Evolutionary conservation across 2,329 filamentous ascomycete genomes (phyloP).

Genomic region (Colletotrichum cordylinicola): DNA sequence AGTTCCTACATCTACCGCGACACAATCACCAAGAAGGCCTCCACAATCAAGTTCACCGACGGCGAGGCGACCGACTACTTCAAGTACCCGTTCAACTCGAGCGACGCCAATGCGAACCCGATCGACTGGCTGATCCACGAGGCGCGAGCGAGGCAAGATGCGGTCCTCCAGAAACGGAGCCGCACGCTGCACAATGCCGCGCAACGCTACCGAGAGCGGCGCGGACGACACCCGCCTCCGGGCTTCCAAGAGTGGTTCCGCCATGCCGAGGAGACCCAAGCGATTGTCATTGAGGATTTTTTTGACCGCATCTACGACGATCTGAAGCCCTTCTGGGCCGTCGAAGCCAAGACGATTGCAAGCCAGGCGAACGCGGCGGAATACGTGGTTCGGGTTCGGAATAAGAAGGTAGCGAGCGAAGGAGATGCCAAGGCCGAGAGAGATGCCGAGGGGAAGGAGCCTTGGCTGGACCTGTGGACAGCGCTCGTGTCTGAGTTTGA

Average conservation of each 20-base stretch:
- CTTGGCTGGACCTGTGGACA: slow-evolving; percentile 55
- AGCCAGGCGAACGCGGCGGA: slow-evolving; percentile 47
- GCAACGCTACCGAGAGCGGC: slow-evolving; percentile 57
- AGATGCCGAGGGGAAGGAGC: slow-evolving; percentile 42
- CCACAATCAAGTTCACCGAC: slow-evolving; percentile 17
- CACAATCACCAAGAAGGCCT: slow-evolving; percentile 9
- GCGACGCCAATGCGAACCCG: slow-evolving; percentile 44
- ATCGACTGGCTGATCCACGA: slow-evolving; percentile 55
- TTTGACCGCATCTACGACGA: slow-evolving; percentile 71
- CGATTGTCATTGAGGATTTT: slow-evolving; percentile 67
- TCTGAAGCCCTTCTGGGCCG: slow-evolving; percentile 64
- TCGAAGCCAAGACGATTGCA: slow-evolving; percentile 47
- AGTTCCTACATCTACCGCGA: slow-evolving; percentile 23
- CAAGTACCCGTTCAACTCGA: slow-evolving; percentile 20
- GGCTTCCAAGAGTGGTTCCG: slow-evolving; percentile 67
- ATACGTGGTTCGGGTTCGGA: slow-evolving; percentile 53
- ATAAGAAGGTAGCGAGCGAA: slow-evolving; percentile 43
- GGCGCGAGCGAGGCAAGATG: slow-evolving; percentile 48
- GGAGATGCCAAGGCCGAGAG: slow-evolving; percentile 39
- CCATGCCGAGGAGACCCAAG: slow-evolving; percentile 55
- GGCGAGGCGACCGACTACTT: slow-evolving; percentile 23
- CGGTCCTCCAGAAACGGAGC: slow-evolving; percentile 49
- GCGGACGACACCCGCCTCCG: slow-evolving; percentile 67
- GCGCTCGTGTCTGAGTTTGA: slow-evolving; percentile 57
- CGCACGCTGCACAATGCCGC: slow-evolving; percentile 57